Evolutionary conservation across 2,329 filamentous ascomycete genomes (phyloP).

Genomic region (Colletotrichum chrysophilum): DNA sequence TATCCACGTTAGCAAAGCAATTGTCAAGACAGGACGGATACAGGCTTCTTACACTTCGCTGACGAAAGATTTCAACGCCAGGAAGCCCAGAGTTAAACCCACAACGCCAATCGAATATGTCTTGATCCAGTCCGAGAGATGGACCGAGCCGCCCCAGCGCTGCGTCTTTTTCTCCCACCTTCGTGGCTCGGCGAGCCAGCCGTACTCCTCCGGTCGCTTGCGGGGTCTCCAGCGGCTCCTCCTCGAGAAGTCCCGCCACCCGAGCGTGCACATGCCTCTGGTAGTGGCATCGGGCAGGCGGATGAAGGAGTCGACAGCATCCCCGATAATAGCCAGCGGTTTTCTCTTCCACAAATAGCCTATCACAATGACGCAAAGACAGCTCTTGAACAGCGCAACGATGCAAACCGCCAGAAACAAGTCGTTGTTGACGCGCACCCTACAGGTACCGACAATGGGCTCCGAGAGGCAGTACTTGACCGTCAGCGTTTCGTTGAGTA

Average conservation of each 20-base stretch:
- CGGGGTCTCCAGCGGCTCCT: not conserved
- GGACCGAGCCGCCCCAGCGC: not conserved
- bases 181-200: not conserved
- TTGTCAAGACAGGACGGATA: fast-evolving
- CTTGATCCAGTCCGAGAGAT: not conserved
- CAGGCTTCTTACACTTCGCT: not conserved
- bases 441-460: not conserved
- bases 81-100: not conserved
- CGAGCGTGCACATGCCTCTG: not conserved
- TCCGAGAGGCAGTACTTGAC: slow-evolving; percentile 2
- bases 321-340: not conserved
- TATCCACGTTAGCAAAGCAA: not conserved
- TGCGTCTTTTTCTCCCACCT: not conserved
- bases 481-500: not conserved
- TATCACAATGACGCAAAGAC: not conserved
- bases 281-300: not conserved
- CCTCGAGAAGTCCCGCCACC: not conserved
- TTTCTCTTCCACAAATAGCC: not conserved
- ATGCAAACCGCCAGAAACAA: not conserved
- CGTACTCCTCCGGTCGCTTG: not conserved
- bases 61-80: not conserved
- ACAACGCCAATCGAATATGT: not conserved
- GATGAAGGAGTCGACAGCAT: not conserved
- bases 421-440: not conserved
- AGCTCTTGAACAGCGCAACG: not conserved